Percentiles rank a stretch among this genome's conserved stretches.
These are phyloP conservation scores for Omphalotus olearius DNA, from an alignment of 1,284 basidiomycete species.

Conservation along the genomic window DNA sequence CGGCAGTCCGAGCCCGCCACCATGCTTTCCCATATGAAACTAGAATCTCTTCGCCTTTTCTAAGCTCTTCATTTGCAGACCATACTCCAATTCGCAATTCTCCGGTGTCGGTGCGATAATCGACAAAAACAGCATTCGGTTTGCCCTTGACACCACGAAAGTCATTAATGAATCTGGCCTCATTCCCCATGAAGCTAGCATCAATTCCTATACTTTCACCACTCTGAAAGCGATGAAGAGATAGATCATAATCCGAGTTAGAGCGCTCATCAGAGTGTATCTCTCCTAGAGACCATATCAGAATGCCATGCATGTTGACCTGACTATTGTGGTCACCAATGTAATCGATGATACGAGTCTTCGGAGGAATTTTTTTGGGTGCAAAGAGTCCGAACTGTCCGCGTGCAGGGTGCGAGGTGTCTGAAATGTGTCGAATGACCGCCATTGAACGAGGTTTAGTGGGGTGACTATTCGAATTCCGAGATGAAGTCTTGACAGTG, in stretches of 20 bases:
- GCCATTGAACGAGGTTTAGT: conserved; percentile 21
- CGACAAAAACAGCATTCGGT: conserved; percentile 75
- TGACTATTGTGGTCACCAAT: conserved; percentile 37
- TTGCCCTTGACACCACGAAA: conserved; percentile 67
- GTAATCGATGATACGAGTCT: conserved; percentile 76
- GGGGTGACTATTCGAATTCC: too few species aligned
- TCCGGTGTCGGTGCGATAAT: conserved; percentile 51
- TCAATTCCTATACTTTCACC: conserved; percentile 66
- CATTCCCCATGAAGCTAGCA: conserved; percentile 75
- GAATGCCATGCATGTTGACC: background rate
- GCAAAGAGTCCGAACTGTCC: conserved; percentile 86
- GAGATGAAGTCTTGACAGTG: conserved; percentile 15
- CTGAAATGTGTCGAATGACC: conserved; percentile 42
- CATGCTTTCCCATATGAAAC: conserved; percentile 94
- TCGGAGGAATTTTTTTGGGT: conserved; percentile 58
- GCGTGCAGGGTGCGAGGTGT: conserved; percentile 63
- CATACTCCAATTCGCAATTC: conserved; percentile 78
- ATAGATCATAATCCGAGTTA: conserved; percentile 83
- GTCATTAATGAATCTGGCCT: conserved; percentile 85
- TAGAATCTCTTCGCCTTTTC: conserved; percentile 82
- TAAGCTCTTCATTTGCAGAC: conserved; percentile 53
- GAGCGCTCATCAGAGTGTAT: conserved; percentile 74
- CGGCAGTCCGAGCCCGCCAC: conserved; percentile 55
- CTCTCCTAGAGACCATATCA: conserved; percentile 40
- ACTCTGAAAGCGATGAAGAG: conserved; percentile 56